Base-by-base conservation (phyloP, 2,329 filamentous ascomycete species). In the Alternaria brassicicola region DNA sequence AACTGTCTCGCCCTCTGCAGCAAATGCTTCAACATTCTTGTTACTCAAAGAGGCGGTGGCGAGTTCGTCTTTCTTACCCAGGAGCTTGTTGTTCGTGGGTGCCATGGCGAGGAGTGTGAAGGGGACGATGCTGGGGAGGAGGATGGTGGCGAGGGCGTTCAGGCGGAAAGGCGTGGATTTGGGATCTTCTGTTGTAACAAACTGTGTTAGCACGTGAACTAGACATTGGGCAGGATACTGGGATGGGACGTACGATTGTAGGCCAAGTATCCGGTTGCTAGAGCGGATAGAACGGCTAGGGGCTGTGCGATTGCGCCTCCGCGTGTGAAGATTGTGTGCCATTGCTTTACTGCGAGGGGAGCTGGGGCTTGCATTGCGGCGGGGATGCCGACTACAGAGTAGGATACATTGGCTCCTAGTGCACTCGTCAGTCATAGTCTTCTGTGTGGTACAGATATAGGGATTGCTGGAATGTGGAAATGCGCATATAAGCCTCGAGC, bases 341-440 rank as follows among this genome's bases (percentile, higher is more conserved):
- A 88, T 74, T 88, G 86, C 36, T 78, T 78, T 30, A 84, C 82
- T 59, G 87, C 81, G 10, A 87, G 74, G 2, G 81, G 81, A 1
- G 83, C 80, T 1, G 86, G 86, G 0, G 84, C 82, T 57, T 84
- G 78, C 57, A 88, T 80, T 8, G 88, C 73, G 38, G 83, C 79
- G 2, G 86, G 86, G 2, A 85, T 68, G n/a, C 78, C 61, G 56
- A 80, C 75, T 67, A 78, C 65, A 6, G 83, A 85, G 52, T 76
- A 62, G 23, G 41, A 55, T 33, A 52, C 53, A 6, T 48, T 57
- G 33, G 28, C 45, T 46, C 57, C 57, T 60, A 12, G 15, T 17
- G 12, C 13, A 21, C 3, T 15, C 4, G 10, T 59, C 6, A 55
- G 46, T 23, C 2, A 26, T 21, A 8, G 0, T 26, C 13, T 12